A percentile compares a stretch with the other conserved stretches of the same genome.
Evolutionary conservation across 129 eudicot genomes (phyloP).

Genomic region (sunflower (Helianthus annuus)): HanXRQr2.0-SUNRISE NC_035442.2:162181101-162181600

Average conservation of each 20-base stretch:
- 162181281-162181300: constrained; percentile 40
- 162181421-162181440: constrained; percentile 22
- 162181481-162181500: constrained; percentile 94
- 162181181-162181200: neutral
- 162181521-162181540: constrained; percentile 71
- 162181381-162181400: constrained; percentile 32
- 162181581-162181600: too few species aligned
- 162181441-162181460: constrained; percentile 24
- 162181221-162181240: neutral
- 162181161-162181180: neutral
- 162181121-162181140: neutral
- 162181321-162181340: constrained; percentile 58
- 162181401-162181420: neutral
- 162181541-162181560: neutral
- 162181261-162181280: constrained; percentile 25
- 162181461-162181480: constrained; percentile 74
- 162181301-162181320: constrained; percentile 21
- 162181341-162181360: constrained; percentile 71
- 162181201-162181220: neutral
- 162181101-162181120: neutral
- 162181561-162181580: neutral
- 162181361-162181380: constrained; percentile 89
- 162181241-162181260: neutral
- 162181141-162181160: neutral
- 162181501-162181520: constrained; percentile 92